Percentiles rank a stretch among this genome's conserved stretches.
These are phyloP conservation scores for Clavispora phyllophila DNA, from an alignment of 805 yeast genomes.

Conservation along the genomic window DNA sequence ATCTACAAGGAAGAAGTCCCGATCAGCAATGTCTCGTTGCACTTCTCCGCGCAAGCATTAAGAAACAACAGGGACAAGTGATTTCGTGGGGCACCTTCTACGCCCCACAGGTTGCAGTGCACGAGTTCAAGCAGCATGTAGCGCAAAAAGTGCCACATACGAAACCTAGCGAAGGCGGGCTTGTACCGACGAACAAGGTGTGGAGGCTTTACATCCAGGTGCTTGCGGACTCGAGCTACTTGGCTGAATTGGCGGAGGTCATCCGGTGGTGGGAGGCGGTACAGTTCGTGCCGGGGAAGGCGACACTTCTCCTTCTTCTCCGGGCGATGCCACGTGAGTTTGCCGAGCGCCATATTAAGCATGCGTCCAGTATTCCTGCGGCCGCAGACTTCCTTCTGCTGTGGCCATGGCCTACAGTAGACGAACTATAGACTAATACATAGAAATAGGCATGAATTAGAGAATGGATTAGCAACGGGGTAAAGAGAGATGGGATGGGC, in stretches of 20 bases:
- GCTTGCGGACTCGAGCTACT: conserved; percentile 43
- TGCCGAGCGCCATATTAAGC: conserved; percentile 34
- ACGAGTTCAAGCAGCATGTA: conserved; percentile 48
- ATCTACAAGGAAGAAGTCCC: conserved; percentile 19
- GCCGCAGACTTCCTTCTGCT: conserved; percentile 1
- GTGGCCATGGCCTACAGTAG: conserved; percentile 17
- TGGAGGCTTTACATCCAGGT: conserved; percentile 52
- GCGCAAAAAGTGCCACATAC: conserved; percentile 7
- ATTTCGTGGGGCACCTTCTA: conserved; percentile 45
- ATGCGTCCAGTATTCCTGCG: conserved; percentile 15
- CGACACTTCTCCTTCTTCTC: conserved; percentile 37
- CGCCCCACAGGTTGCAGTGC: conserved; percentile 58
- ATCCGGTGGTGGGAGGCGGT: conserved; percentile 52
- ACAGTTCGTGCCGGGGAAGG: conserved; percentile 36
- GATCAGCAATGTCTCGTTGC: conserved; percentile 34
- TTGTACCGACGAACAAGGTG: conserved; percentile 43
- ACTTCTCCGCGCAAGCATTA: conserved; percentile 45
- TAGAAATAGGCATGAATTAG: no score
- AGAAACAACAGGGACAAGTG: conserved; percentile 11
- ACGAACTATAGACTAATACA: conserved; percentile 3
- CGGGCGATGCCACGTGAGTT: conserved; percentile 31
- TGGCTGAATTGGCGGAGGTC: conserved; percentile 45
- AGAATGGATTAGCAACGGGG: no score
- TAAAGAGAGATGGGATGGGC: no score
- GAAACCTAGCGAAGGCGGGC: background rate